phyloP scores from a whole-genome alignment of 495 filamentous ascomycete genomes.

The Tetracladium marchalianum region DNA sequence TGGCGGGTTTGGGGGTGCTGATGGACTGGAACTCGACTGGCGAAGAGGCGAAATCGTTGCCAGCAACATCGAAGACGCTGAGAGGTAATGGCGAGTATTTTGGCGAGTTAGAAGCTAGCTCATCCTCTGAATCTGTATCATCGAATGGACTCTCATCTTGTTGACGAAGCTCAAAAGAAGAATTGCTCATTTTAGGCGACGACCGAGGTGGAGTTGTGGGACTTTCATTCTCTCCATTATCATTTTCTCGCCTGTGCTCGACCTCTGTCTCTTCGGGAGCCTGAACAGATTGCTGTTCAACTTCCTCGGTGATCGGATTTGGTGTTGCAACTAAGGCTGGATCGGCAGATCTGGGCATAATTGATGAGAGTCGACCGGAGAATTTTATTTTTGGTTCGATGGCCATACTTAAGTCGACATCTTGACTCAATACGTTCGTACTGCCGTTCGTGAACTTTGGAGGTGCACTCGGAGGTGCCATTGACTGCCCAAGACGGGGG shows the following conservation, averaged over 20 bases:
- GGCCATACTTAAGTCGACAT: background rate
- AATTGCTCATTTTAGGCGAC: slow-evolving; percentile 18
- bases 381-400: slow-evolving; percentile 20
- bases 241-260: background rate
- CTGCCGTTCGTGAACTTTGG: slow-evolving; percentile 1
- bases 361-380: slow-evolving; percentile 40
- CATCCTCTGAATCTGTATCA: slow-evolving; percentile 46
- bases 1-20: slow-evolving; percentile 12
- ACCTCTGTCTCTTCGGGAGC: slow-evolving; percentile 22
- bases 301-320: background rate
- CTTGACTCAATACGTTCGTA: background rate
- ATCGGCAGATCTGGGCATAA: slow-evolving; percentile 38
- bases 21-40: slow-evolving; percentile 5
- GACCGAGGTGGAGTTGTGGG: slow-evolving; percentile 24
- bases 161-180: slow-evolving; percentile 25
- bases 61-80: slow-evolving; percentile 4
- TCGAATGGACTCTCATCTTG: slow-evolving; percentile 28
- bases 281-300: slow-evolving; percentile 7
- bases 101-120: slow-evolving; percentile 26
- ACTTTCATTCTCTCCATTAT: slow-evolving; percentile 1
- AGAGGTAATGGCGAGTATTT: slow-evolving; percentile 10
- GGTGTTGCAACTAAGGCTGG: slow-evolving; percentile 22
- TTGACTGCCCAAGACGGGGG: slow-evolving; percentile 6
- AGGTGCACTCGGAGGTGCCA: slow-evolving; percentile 7
- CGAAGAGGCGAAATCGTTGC: slow-evolving; percentile 3